A percentile compares a stretch with the other conserved stretches of the same genome.
Evolutionary conservation across 2,329 filamentous ascomycete species (phyloP).

Genomic region (Teratosphaeriaceae sp.): DNA sequence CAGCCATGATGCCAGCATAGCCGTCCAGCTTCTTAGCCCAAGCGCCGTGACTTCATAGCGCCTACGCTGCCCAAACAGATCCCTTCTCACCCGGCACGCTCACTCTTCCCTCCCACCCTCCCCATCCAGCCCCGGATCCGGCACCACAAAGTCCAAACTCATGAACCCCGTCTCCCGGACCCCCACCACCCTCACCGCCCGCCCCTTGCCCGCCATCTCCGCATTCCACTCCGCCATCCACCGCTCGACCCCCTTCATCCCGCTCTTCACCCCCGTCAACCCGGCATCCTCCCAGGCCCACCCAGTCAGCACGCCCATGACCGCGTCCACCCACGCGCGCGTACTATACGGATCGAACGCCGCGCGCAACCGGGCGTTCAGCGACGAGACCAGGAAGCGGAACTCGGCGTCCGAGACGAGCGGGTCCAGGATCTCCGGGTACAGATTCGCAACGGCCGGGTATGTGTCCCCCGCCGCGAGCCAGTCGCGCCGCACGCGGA

Average conservation of each 20-base stretch:
- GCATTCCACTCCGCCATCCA: conserved; percentile 87
- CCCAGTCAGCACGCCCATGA: conserved; percentile 75
- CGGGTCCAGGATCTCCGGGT: conserved; percentile 90
- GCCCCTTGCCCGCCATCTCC: conserved; percentile 50
- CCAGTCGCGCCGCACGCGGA: conserved; percentile 85
- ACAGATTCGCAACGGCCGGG: conserved; percentile 89
- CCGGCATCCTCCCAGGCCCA: conserved; percentile 95
- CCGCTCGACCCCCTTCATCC: conserved; percentile 62
- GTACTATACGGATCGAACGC: conserved; percentile 73
- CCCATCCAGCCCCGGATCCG: conserved; percentile 60
- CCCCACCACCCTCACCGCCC: conserved; percentile 67
- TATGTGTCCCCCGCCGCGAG: conserved; percentile 82
- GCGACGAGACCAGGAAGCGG: conserved; percentile 67
- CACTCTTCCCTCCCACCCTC: no score
- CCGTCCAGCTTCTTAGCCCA: no score
- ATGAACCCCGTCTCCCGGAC: conserved; percentile 81
- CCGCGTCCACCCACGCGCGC: conserved; percentile 71
- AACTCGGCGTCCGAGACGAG: conserved; percentile 83
- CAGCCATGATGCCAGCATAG: no score
- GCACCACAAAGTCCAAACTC: conserved; percentile 75
- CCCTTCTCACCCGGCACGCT: no score
- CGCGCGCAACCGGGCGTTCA: conserved; percentile 71
- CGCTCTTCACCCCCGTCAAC: conserved; percentile 65
- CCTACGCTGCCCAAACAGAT: no score
- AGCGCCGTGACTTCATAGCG: no score